These are phyloP conservation scores for Lachancea thermotolerans DNA, from an alignment of 805 yeast species.

Conservation along the genomic window DNA sequence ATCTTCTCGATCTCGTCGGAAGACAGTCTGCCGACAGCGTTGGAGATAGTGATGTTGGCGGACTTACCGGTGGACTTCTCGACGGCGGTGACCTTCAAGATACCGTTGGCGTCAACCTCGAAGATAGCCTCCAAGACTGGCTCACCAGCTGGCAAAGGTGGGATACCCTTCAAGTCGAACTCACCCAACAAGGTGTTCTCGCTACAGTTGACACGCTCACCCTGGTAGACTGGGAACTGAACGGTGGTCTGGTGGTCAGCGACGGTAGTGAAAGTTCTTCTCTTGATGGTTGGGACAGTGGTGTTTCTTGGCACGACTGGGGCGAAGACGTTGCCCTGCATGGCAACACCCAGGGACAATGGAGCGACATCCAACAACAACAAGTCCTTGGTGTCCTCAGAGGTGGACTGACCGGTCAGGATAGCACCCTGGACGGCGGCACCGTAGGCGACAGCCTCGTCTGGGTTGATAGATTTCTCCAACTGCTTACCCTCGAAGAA, in stretches of 20 bases:
- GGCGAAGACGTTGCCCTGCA: slow-evolving; percentile 98
- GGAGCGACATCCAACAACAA: slow-evolving; percentile 96
- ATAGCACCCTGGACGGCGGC: slow-evolving; percentile 99
- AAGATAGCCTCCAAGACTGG: slow-evolving; percentile 98
- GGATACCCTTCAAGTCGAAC: slow-evolving; percentile 96
- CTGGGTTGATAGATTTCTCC: slow-evolving; percentile 96
- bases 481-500: slow-evolving; percentile 95
- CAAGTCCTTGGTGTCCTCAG: slow-evolving; percentile 91
- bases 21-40: slow-evolving; percentile 98
- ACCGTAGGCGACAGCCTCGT: slow-evolving; percentile 99
- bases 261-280: slow-evolving; percentile 97
- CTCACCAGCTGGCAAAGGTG: slow-evolving; percentile 98
- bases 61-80: slow-evolving; percentile 99
- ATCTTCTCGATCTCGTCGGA: slow-evolving; percentile 96
- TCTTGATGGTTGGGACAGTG: slow-evolving; percentile 97
- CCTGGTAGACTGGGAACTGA: slow-evolving; percentile 98
- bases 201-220: slow-evolving; percentile 98
- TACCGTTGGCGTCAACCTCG: slow-evolving; percentile 99
- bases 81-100: slow-evolving; percentile 96
- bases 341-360: slow-evolving; percentile 98
- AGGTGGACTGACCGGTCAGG: slow-evolving; percentile 85
- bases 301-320: slow-evolving; percentile 99
- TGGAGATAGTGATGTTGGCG: slow-evolving; percentile 96
- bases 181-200: slow-evolving; percentile 98
- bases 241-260: slow-evolving; percentile 99